Percentiles rank a stretch among this genome's conserved stretches.
Evolutionary conservation across 331 rosid species (phyloP).

Genomic region (Prunus yedoensis): DNA sequence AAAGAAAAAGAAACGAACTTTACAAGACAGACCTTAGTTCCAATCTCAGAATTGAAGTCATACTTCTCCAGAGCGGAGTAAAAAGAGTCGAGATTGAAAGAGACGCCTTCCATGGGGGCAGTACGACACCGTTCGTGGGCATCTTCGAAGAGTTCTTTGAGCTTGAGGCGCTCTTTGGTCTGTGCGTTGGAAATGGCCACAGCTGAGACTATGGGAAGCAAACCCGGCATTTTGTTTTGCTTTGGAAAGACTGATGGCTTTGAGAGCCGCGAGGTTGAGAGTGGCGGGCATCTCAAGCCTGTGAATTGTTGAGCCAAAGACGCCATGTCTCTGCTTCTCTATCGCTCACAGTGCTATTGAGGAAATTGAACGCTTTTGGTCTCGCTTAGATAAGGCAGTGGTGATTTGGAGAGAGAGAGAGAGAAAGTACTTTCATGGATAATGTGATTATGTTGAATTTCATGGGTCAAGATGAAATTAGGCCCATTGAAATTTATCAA

Average conservation of each 20-base stretch:
- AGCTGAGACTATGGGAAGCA: conserved; percentile 44
- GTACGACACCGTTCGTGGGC: conserved; percentile 78
- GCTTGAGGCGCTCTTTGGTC: conserved; percentile 61
- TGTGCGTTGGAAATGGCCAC: conserved; percentile 49
- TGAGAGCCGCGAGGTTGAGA: conserved; percentile 49
- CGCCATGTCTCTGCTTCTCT: conserved; percentile 36
- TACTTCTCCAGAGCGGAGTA: conserved; percentile 54
- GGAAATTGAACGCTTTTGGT: not conserved
- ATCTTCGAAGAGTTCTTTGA: conserved; percentile 58
- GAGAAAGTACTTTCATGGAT: not conserved
- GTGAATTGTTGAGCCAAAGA: conserved; percentile 65
- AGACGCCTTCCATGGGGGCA: conserved; percentile 63
- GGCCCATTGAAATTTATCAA: not conserved
- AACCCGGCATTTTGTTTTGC: conserved; percentile 28
- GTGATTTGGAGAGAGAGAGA: not conserved
- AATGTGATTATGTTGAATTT: not conserved
- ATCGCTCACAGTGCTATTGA: not conserved
- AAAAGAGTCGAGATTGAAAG: conserved; percentile 59
- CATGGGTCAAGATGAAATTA: not conserved
- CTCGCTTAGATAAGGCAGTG: conserved; percentile 27
- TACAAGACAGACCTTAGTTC: conserved; percentile 49
- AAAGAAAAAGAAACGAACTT: not conserved
- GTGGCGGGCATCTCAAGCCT: conserved; percentile 55
- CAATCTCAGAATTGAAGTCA: conserved; percentile 66
- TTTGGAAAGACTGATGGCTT: conserved; percentile 30